phyloP scores from a whole-genome alignment of 1,284 basidiomycete species.

The Ustilago lituana region DNA sequence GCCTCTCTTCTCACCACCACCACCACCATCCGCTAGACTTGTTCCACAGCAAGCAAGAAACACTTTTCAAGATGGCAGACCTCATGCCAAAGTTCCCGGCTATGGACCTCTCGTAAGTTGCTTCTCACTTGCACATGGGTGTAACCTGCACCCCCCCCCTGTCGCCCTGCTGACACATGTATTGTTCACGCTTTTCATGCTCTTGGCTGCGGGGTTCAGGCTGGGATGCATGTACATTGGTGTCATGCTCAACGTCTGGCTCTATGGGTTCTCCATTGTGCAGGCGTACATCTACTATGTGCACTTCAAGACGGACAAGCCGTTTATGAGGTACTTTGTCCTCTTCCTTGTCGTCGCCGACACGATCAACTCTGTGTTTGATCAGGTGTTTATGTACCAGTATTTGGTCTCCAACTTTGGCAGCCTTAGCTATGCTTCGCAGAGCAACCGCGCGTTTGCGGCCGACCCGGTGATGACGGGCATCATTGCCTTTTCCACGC shows the following conservation, averaged over 20 bases:
- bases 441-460: slow-evolving; percentile 46
- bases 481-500: slow-evolving; percentile 56
- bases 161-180: too few relatives aligned
- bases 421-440: slow-evolving; percentile 42
- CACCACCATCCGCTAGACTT: slow-evolving; percentile 1
- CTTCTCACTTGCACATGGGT: too few relatives aligned
- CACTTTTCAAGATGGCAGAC: slow-evolving; percentile 30
- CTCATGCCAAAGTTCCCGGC: slow-evolving; percentile 22
- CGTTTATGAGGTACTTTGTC: slow-evolving; percentile 54
- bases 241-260: slow-evolving; percentile 58
- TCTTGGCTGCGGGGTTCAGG: slow-evolving; percentile 13
- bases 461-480: slow-evolving; percentile 58
- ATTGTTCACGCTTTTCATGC: too few relatives aligned
- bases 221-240: slow-evolving; percentile 62
- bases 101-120: slow-evolving; percentile 45
- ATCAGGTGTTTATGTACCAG: slow-evolving; percentile 58
- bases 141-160: too few relatives aligned
- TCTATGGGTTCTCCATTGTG: slow-evolving; percentile 59
- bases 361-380: slow-evolving; percentile 50
- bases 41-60: slow-evolving; percentile 4
- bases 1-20: not conserved
- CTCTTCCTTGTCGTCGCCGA: slow-evolving; percentile 54
- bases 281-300: slow-evolving; percentile 60
- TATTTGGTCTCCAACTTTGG: slow-evolving; percentile 61
- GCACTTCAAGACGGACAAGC: slow-evolving; percentile 57